Base-by-base conservation (phyloP, 2,329 filamentous ascomycete genomes). In the Ascochyta koolunga region DNA sequence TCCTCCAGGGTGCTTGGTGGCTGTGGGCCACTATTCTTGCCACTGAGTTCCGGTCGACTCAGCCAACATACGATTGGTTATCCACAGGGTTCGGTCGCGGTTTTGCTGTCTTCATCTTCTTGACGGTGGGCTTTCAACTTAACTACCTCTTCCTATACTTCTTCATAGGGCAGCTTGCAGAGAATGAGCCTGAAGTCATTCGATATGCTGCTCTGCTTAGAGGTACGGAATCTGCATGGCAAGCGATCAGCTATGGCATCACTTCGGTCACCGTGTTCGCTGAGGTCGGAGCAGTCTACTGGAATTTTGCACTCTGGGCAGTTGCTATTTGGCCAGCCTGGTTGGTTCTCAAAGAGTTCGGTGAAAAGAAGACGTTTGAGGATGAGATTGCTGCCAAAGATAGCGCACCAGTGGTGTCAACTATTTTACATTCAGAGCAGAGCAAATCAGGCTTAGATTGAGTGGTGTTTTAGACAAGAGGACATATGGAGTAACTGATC, bases 61-160 rank as follows among this genome's bases (percentile, higher is more conserved):
- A 78, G 16, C 87, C 88, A 0, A 82, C 80, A 0, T 88, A 84
- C 61, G 89, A 91, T 69, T 91, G 89, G 89, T 64, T 68, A 0
- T 81, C 81, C 57, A 58, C 76, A 0, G 87, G 86, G 0, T 91
- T 91, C 49, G 88, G 87, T 0, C 78, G 79, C 33, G 86, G 81
- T 0, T 91, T 91, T 61, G 83, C 81, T 0, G 78, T 90, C 16
- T 91, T 88, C 69, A 65, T 91, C 5, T 83, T 91, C 61, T 80
- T 89, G 61, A 85, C 86, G 0, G 74, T 84, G 10, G 84, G 86
- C 0, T 91, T 91, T 62, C 88, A 91, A 72, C 61, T 90, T 7
- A 91, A 91, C 69, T 91, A 91, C 67, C 79, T 90, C 59, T 90
- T 86, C 68, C 72, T 90, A 79, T 90, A 90, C 75, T 91, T 91